A percentile compares a stretch with the other conserved stretches of the same genome.
Conservation (phyloP, 495 filamentous ascomycete genomes). For the Jackrogersella minutella region DNA sequence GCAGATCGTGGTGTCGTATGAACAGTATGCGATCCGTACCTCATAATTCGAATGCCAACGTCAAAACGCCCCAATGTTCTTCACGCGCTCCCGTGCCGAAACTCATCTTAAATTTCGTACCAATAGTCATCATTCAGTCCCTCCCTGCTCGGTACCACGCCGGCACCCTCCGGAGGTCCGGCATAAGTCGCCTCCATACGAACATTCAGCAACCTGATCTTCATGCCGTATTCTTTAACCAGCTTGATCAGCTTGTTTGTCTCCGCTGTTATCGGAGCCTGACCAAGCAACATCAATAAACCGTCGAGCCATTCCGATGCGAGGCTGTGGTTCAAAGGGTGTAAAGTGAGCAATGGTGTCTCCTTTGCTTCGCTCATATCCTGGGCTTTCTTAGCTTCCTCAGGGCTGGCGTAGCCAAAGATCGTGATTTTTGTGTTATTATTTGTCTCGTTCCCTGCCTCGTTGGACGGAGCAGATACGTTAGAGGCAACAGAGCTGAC, state of each 20-base stretch:
- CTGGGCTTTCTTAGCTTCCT: slow-evolving; percentile 40
- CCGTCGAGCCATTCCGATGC: slow-evolving; percentile 98
- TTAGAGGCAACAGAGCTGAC: slow-evolving; percentile 95
- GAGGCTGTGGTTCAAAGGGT: slow-evolving; percentile 79
- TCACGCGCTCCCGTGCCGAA: neutral
- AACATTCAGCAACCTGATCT: slow-evolving; percentile 93
- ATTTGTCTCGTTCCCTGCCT: slow-evolving; percentile 54
- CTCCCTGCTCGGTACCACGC: slow-evolving; percentile 66
- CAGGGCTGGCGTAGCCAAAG: slow-evolving; percentile 68
- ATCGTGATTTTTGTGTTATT: slow-evolving; percentile 90
- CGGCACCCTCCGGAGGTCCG: slow-evolving; percentile 58
- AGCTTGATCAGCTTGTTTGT: slow-evolving; percentile 87
- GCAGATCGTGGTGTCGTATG: slow-evolving; percentile 4
- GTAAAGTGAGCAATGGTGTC: slow-evolving; percentile 76
- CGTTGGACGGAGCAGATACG: slow-evolving; percentile 68
- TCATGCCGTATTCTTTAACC: slow-evolving; percentile 88
- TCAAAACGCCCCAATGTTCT: neutral
- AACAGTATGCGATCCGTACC: slow-evolving; percentile 3
- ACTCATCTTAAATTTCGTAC: slow-evolving; percentile 63
- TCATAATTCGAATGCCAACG: neutral
- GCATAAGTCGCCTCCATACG: slow-evolving; percentile 77
- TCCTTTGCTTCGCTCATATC: slow-evolving; percentile 55
- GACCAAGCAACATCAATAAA: slow-evolving; percentile 91
- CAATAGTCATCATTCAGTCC: slow-evolving; percentile 74
- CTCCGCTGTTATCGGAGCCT: slow-evolving; percentile 95